These are phyloP conservation scores for Hypoxylon sp. DNA, from an alignment of 2,329 filamentous ascomycete species.

Conservation along the genomic window DNA sequence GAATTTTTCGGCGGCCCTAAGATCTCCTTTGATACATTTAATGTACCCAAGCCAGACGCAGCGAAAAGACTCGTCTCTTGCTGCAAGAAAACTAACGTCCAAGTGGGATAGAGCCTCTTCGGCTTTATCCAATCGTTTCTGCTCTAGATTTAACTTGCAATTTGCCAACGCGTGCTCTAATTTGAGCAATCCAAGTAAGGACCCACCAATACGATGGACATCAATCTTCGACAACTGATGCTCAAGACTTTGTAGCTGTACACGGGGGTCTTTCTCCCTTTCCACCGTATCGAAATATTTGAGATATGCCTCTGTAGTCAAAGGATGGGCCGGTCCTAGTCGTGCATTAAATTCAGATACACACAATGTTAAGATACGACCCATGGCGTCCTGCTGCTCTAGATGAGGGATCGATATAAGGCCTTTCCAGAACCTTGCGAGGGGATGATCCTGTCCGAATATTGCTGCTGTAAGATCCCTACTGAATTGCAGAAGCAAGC, in stretches of 20 bases:
- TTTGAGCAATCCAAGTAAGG: slow-evolving; percentile 47
- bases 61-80: slow-evolving; percentile 51
- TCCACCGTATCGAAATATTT: slow-evolving; percentile 51
- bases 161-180: slow-evolving; percentile 50
- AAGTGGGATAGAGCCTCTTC: slow-evolving; percentile 47
- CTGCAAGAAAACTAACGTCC: slow-evolving; percentile 40
- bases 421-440: slow-evolving; percentile 49
- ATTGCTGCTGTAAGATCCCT: slow-evolving; percentile 48
- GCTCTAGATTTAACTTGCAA: slow-evolving; percentile 49
- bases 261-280: slow-evolving; percentile 45
- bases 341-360: slow-evolving; percentile 47
- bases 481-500: slow-evolving; percentile 51
- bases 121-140: slow-evolving; percentile 44
- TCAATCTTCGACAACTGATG: slow-evolving; percentile 45
- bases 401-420: slow-evolving; percentile 45
- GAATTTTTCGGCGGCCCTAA: slow-evolving; percentile 44
- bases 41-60: slow-evolving; percentile 52
- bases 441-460: slow-evolving; percentile 40
- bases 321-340: slow-evolving; percentile 47
- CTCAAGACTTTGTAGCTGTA: slow-evolving; percentile 44
- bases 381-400: slow-evolving; percentile 47
- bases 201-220: slow-evolving; percentile 28
- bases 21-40: slow-evolving; percentile 46
- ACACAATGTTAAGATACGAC: slow-evolving; percentile 45
- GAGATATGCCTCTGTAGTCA: slow-evolving; percentile 50